These are phyloP conservation scores for Colletotrichum coccodes DNA, from an alignment of 2,329 filamentous ascomycete species.

Conservation along the genomic window DNA sequence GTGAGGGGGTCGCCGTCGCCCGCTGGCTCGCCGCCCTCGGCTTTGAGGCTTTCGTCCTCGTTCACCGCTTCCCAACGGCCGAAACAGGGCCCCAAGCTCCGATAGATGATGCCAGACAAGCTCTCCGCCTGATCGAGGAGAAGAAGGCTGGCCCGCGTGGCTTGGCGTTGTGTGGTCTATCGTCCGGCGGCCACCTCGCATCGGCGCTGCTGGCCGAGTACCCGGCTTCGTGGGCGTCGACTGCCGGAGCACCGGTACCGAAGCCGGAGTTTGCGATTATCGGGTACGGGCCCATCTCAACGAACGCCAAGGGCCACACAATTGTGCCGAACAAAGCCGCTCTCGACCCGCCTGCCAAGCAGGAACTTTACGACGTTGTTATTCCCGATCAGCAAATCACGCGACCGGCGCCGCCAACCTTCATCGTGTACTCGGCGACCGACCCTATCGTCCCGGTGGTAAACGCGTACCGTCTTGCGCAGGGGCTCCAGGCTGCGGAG, in stretches of 20 bases:
- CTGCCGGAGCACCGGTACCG: constrained; percentile 26
- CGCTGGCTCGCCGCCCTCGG: constrained; percentile 36
- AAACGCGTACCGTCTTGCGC: constrained; percentile 36
- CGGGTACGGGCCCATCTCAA: constrained; percentile 38
- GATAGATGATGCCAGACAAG: constrained; percentile 35
- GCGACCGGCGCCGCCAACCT: constrained; percentile 33
- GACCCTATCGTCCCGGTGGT: constrained; percentile 35
- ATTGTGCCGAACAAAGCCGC: constrained; percentile 34
- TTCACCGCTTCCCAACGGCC: constrained; percentile 36
- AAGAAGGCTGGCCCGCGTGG: not conserved
- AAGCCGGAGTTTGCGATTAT: constrained; percentile 33
- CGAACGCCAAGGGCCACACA: constrained; percentile 35
- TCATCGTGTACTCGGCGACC: constrained; percentile 35
- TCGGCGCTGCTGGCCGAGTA: constrained; percentile 36
- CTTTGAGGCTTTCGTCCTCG: constrained; percentile 36
- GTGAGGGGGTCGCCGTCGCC: constrained; percentile 35
- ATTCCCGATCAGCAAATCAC: constrained; percentile 35
- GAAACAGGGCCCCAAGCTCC: constrained; percentile 33
- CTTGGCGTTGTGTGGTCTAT: constrained; percentile 35
- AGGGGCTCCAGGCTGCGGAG: constrained; percentile 28
- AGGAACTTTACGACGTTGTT: constrained; percentile 35
- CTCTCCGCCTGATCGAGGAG: constrained; percentile 30
- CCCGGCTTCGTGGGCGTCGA: constrained; percentile 29
- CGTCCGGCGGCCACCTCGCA: constrained; percentile 36
- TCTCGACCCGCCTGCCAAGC: constrained; percentile 37